Evolutionary conservation across 1,139 yeast species (phyloP).

Genomic region (Scheffersomyces segobiensis): DNA sequence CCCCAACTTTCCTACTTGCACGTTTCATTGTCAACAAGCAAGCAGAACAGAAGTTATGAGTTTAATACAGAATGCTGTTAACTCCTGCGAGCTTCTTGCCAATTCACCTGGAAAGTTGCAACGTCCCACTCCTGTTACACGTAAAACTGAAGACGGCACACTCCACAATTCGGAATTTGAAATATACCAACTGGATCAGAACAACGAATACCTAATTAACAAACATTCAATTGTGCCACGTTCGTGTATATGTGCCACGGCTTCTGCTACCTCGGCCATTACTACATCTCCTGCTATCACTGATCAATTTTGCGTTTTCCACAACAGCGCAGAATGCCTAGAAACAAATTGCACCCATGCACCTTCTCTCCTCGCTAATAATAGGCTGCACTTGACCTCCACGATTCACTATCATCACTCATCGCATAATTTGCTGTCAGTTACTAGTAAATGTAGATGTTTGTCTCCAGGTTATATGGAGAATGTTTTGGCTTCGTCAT

Average conservation of each 20-base stretch:
- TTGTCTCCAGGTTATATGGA: background rate
- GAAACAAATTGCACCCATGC: background rate
- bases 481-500: conserved; percentile 1
- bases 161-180: background rate
- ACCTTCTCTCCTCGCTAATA: background rate
- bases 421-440: background rate
- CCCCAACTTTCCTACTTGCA: background rate
- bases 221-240: conserved; percentile 15
- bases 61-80: background rate
- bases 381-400: background rate
- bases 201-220: conserved; percentile 7
- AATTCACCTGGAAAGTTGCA: background rate
- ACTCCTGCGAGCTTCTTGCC: conserved; percentile 5
- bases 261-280: conserved; percentile 4
- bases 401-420: background rate
- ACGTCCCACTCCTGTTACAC: background rate
- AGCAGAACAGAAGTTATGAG: background rate
- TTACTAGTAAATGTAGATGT: background rate
- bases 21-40: background rate
- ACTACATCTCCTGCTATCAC: background rate
- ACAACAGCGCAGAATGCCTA: background rate
- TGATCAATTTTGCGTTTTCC: background rate
- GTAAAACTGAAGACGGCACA: background rate
- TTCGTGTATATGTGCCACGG: conserved; percentile 15
- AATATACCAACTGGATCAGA: background rate